phyloP scores from a whole-genome alignment of 129 eudicot species.

The Solidago caesia region DNA sequence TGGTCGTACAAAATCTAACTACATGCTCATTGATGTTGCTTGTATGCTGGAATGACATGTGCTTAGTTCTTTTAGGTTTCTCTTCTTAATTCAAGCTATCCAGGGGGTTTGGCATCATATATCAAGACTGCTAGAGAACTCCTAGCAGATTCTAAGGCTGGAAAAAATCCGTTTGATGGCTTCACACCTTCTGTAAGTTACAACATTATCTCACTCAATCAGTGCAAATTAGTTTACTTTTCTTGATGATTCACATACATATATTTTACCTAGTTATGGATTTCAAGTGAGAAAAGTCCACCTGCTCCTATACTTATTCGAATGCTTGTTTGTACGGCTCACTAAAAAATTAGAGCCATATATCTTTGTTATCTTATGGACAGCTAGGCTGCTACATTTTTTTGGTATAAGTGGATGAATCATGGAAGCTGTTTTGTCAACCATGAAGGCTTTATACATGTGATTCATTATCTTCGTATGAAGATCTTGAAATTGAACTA shows the following conservation, averaged over 20 bases:
- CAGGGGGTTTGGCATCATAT: conserved; percentile 85
- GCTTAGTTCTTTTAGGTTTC: conserved; percentile 47
- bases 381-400: no score
- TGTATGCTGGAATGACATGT: not conserved
- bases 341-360: no score
- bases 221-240: not conserved
- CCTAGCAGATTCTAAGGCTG: conserved; percentile 89
- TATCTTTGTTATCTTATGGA: no score
- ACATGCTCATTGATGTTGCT: not conserved
- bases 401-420: no score
- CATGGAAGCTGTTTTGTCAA: no score
- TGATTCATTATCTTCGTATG: no score
- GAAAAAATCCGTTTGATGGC: conserved; percentile 97
- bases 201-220: not conserved
- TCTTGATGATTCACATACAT: not conserved
- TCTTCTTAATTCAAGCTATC: conserved; percentile 83
- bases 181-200: conserved; percentile 94
- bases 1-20: not conserved
- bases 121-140: conserved; percentile 87
- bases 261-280: not conserved
- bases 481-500: not conserved
- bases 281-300: no score
- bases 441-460: no score
- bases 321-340: no score
- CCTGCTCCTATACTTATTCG: no score